Evolutionary conservation across 805 yeast genomes (phyloP).

Genomic region (Henningerozyma blattae): DNA sequence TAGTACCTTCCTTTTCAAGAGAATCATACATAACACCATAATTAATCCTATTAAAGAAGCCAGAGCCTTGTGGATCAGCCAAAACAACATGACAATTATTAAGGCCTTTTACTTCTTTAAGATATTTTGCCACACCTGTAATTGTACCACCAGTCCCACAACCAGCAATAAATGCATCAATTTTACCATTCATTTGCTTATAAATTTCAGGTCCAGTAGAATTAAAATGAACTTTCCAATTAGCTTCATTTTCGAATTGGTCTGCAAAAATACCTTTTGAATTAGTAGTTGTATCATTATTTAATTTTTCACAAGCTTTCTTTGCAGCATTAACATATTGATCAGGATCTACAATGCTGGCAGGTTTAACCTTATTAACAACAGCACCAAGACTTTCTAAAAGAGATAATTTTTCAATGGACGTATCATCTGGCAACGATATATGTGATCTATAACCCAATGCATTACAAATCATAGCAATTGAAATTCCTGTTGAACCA

Average conservation of each 20-base stretch:
- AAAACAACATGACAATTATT: slow-evolving; percentile 40
- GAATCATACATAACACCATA: slow-evolving; percentile 88
- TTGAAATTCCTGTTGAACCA: slow-evolving; percentile 92
- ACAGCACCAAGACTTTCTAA: slow-evolving; percentile 68
- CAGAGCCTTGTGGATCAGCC: slow-evolving; percentile 96
- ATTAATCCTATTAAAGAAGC: slow-evolving; percentile 73
- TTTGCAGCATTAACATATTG: slow-evolving; percentile 89
- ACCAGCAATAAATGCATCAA: slow-evolving; percentile 78
- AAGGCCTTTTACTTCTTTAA: slow-evolving; percentile 44
- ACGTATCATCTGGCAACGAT: slow-evolving; percentile 91
- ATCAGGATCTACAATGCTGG: slow-evolving; percentile 84
- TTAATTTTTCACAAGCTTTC: slow-evolving; percentile 40
- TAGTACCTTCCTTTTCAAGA: slow-evolving; percentile 83
- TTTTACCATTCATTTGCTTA: slow-evolving; percentile 47
- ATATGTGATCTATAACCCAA: slow-evolving; percentile 85
- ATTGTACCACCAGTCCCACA: slow-evolving; percentile 98
- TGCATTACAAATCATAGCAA: slow-evolving; percentile 82
- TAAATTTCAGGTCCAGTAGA: slow-evolving; percentile 93
- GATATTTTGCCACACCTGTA: slow-evolving; percentile 73
- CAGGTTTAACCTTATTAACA: slow-evolving; percentile 82
- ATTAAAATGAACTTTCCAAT: slow-evolving; percentile 73
- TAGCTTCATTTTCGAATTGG: slow-evolving; percentile 87
- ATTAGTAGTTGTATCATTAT: slow-evolving; percentile 30
- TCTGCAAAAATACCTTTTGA: slow-evolving; percentile 75
- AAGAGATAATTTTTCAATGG: slow-evolving; percentile 66